These are phyloP conservation scores for Pichia thaimueangensis DNA, from an alignment of 805 yeast species.

Conservation along the genomic window DNA sequence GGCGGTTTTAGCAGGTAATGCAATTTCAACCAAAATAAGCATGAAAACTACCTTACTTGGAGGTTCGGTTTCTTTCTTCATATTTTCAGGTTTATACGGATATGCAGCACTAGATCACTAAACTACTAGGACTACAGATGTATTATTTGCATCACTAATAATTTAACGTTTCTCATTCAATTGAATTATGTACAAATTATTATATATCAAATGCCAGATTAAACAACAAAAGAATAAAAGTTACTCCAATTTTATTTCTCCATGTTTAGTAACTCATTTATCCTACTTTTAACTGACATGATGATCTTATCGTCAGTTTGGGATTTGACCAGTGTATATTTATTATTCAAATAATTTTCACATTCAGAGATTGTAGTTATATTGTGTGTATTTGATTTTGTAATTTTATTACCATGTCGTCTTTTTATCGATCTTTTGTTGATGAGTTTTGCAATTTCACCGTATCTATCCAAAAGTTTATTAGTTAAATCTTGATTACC, in stretches of 20 bases:
- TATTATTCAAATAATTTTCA: slow-evolving; percentile 31
- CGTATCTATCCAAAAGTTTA: background rate
- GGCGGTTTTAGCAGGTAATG: slow-evolving; percentile 89
- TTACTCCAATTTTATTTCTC: no score
- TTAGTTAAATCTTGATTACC: slow-evolving; percentile 3
- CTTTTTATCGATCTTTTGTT: slow-evolving; percentile 2
- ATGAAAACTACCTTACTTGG: slow-evolving; percentile 88
- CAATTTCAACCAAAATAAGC: slow-evolving; percentile 81
- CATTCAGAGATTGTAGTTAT: slow-evolving; percentile 16
- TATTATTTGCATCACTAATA: no score
- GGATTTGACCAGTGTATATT: slow-evolving; percentile 1
- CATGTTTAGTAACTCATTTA: background rate
- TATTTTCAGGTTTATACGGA: slow-evolving; percentile 34
- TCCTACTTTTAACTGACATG: background rate
- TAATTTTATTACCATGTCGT: background rate
- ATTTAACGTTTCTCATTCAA: no score
- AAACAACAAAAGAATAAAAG: no score
- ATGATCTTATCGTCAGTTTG: background rate
- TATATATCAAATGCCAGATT: no score
- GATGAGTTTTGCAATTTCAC: slow-evolving; percentile 1
- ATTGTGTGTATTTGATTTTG: background rate
- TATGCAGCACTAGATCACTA: slow-evolving; percentile 48
- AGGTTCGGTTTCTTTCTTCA: slow-evolving; percentile 61
- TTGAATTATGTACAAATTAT: no score
- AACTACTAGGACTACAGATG: background rate